Evolutionary conservation across 768 basidiomycete genomes (phyloP).

Genomic region (Fomitopsis serialis): DNA sequence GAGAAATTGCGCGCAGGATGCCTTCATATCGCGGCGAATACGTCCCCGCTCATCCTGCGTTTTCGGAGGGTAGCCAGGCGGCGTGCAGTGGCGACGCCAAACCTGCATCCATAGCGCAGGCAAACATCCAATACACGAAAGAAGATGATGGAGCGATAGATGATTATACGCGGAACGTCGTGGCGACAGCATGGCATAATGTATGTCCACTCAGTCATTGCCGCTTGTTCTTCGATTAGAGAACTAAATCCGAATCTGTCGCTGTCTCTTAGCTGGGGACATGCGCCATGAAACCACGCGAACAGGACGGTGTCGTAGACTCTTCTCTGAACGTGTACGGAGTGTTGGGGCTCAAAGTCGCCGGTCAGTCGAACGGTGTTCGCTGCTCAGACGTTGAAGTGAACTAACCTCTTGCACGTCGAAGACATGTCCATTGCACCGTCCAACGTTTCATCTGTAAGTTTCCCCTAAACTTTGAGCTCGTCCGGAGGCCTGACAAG

Average conservation of each 20-base stretch:
- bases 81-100: constrained; percentile 11
- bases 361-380: constrained; percentile 27
- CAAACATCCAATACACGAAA: constrained; percentile 26
- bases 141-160: constrained; percentile 32
- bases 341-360: constrained; percentile 51
- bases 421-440: background rate
- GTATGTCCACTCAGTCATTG: constrained; percentile 11
- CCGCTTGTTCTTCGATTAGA: too few relatives aligned
- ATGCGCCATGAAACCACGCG: constrained; percentile 61
- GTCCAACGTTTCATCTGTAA: background rate
- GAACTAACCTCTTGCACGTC: background rate
- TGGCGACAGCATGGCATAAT: constrained; percentile 28
- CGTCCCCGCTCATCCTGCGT: constrained; percentile 22
- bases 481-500: background rate
- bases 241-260: background rate
- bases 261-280: constrained; percentile 46
- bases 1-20: constrained; percentile 56
- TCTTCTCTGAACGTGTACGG: constrained; percentile 59
- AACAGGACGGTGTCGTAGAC: constrained; percentile 58
- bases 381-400: background rate
- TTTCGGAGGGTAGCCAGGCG: constrained; percentile 25
- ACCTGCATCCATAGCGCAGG: constrained; percentile 21
- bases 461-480: background rate
- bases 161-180: constrained; percentile 18
- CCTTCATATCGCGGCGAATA: constrained; percentile 31